A percentile compares a stretch with the other conserved stretches of the same genome.
phyloP scores from a whole-genome alignment of 2,329 filamentous ascomycete genomes.

The Stachybotrys chartarum region DNA sequence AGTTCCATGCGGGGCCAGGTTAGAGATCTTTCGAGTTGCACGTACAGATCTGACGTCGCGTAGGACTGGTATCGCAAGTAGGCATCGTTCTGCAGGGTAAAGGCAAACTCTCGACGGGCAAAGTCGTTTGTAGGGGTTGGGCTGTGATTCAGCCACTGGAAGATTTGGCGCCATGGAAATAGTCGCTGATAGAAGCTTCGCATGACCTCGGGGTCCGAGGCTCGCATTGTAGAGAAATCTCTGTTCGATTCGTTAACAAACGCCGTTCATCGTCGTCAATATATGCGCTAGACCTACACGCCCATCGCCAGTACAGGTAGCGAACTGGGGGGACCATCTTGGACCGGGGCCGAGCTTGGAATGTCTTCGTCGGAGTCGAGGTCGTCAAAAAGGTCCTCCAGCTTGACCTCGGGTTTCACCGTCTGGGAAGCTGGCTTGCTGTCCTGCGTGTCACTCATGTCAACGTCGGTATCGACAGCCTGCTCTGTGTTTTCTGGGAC shows the following conservation, averaged over 20 bases:
- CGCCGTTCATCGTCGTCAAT: slow-evolving; percentile 16
- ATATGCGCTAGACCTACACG: slow-evolving; percentile 26
- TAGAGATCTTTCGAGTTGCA: background rate
- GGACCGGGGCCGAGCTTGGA: slow-evolving; percentile 38
- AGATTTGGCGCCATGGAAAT: slow-evolving; percentile 90
- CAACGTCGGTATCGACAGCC: slow-evolving; percentile 26
- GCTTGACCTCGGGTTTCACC: slow-evolving; percentile 38
- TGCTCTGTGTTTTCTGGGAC: slow-evolving; percentile 14
- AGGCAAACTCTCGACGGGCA: slow-evolving; percentile 88
- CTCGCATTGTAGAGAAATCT: slow-evolving; percentile 29
- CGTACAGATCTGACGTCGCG: slow-evolving; percentile 44
- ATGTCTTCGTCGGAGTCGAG: slow-evolving; percentile 57
- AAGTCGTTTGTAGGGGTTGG: slow-evolving; percentile 83
- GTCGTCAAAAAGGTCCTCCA: slow-evolving; percentile 54
- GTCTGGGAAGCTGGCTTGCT: slow-evolving; percentile 12
- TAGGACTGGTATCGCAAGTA: slow-evolving; percentile 85
- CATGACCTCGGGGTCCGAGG: slow-evolving; percentile 78
- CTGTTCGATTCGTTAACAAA: slow-evolving; percentile 13
- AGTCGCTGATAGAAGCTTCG: slow-evolving; percentile 91
- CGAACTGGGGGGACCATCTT: slow-evolving; percentile 30
- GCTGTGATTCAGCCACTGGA: slow-evolving; percentile 97
- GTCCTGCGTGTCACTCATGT: slow-evolving; percentile 30
- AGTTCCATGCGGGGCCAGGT: too few species aligned
- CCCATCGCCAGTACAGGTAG: slow-evolving; percentile 19
- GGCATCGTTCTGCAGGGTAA: slow-evolving; percentile 86